phyloP scores from a whole-genome alignment of 176 grass and related monocot species.

The Juncus inflexus region DNA sequence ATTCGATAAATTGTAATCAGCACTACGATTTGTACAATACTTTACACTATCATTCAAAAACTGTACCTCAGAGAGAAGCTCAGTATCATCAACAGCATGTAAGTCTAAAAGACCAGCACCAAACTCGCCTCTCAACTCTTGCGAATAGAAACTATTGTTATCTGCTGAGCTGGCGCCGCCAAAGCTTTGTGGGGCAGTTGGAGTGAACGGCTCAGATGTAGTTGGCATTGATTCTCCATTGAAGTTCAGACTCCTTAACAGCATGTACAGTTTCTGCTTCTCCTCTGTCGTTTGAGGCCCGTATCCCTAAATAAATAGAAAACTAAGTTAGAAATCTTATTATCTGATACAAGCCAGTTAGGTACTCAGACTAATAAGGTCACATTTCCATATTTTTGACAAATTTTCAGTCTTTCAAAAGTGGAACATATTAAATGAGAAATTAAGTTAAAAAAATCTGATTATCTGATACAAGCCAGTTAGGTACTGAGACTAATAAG shows the following conservation, averaged over 20 bases:
- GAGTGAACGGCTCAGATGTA: constrained; percentile 62
- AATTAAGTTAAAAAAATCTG: constrained; percentile 1
- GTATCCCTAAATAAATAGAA: constrained; percentile 63
- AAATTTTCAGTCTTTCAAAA: background rate
- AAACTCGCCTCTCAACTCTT: constrained; percentile 93
- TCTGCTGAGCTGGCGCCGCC: constrained; percentile 35
- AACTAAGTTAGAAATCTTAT: too few relatives aligned
- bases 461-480: too few relatives aligned
- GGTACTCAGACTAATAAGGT: background rate
- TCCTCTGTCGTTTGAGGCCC: constrained; percentile 89
- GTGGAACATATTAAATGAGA: background rate
- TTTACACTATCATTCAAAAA: background rate
- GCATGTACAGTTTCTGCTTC: constrained; percentile 81
- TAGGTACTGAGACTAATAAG: background rate
- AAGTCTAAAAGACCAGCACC: constrained; percentile 95
- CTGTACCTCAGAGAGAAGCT: constrained; percentile 85
- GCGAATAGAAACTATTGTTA: constrained; percentile 76
- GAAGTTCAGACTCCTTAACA: constrained; percentile 85
- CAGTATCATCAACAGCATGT: constrained; percentile 93
- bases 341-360: too few relatives aligned
- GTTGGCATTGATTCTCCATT: constrained; percentile 57
- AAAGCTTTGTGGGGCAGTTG: constrained; percentile 53
- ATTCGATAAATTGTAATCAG: too few relatives aligned
- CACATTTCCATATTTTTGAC: background rate
- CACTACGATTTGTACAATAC: too few relatives aligned